These are phyloP conservation scores for Arthrobotrys musiformis DNA, from an alignment of 2,329 filamentous ascomycete genomes.

Conservation along the genomic window DNA sequence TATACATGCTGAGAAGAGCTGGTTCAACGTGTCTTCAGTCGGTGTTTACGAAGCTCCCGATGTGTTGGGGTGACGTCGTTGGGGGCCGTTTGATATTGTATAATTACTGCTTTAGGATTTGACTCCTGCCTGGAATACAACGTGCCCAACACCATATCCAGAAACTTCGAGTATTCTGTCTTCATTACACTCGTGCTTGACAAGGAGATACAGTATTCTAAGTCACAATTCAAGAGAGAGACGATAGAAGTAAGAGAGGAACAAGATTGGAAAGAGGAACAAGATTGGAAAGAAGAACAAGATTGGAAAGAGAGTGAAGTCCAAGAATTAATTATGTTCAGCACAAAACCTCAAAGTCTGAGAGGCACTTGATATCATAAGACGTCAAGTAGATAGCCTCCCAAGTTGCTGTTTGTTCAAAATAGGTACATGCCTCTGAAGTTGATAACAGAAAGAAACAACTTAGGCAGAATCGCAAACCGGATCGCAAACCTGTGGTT, in stretches of 20 bases:
- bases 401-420: neutral
- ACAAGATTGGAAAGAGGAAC: neutral
- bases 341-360: neutral
- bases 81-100: conserved; percentile 6
- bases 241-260: too few species aligned
- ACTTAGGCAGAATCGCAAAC: too few species aligned
- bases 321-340: neutral
- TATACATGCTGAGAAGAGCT: conserved; percentile 3
- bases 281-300: neutral
- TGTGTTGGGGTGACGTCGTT: conserved; percentile 46
- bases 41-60: conserved; percentile 37
- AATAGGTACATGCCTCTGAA: too few species aligned
- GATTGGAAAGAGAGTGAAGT: neutral
- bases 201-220: too few species aligned
- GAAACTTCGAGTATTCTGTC: too few species aligned
- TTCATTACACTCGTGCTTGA: too few species aligned
- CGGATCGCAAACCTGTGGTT: too few species aligned
- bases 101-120: neutral
- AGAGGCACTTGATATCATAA: neutral
- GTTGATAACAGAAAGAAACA: too few species aligned
- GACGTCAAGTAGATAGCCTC: neutral
- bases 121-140: neutral
- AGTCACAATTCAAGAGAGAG: too few species aligned
- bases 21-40: conserved; percentile 51
- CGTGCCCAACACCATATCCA: neutral